Percentiles rank a stretch among this genome's conserved stretches.
phyloP scores from a whole-genome alignment of 1,284 basidiomycete species.

The Veloporphyrellus conicus region DNA sequence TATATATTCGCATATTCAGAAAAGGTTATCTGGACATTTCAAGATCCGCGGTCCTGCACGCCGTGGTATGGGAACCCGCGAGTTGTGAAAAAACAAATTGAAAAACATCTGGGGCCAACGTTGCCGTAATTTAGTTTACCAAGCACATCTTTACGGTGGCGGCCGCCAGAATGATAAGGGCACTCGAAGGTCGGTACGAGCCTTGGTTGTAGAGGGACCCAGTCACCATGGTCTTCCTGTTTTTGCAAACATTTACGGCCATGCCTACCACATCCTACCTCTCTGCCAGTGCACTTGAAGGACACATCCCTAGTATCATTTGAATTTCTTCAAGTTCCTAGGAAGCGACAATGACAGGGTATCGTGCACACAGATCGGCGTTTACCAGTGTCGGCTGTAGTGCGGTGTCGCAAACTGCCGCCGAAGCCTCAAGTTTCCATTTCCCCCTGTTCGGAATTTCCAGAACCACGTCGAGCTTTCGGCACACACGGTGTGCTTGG shows the following conservation, averaged over 20 bases:
- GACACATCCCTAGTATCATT: neutral
- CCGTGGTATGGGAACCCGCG: constrained; percentile 5
- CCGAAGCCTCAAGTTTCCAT: neutral
- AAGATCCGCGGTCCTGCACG: constrained; percentile 19
- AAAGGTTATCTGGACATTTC: constrained; percentile 22
- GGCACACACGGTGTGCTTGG: neutral
- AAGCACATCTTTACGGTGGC: neutral
- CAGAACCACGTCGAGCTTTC: neutral
- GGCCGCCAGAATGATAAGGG: too few species aligned
- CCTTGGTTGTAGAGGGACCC: too few species aligned
- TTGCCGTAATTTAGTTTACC: neutral
- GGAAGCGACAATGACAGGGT: neutral
- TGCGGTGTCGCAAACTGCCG: neutral
- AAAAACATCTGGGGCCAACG: neutral
- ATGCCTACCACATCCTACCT: too few species aligned
- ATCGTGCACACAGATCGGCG: neutral
- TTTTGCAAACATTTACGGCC: too few species aligned
- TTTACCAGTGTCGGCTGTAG: neutral
- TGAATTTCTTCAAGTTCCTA: neutral
- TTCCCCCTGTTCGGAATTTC: neutral
- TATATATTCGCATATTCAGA: neutral
- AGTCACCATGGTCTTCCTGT: too few species aligned
- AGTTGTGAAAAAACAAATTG: neutral
- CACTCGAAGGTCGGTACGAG: too few species aligned
- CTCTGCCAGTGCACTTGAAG: too few species aligned